Conservation (phyloP, 345 rosid genomes). For the Litchi chinensis region DNA sequence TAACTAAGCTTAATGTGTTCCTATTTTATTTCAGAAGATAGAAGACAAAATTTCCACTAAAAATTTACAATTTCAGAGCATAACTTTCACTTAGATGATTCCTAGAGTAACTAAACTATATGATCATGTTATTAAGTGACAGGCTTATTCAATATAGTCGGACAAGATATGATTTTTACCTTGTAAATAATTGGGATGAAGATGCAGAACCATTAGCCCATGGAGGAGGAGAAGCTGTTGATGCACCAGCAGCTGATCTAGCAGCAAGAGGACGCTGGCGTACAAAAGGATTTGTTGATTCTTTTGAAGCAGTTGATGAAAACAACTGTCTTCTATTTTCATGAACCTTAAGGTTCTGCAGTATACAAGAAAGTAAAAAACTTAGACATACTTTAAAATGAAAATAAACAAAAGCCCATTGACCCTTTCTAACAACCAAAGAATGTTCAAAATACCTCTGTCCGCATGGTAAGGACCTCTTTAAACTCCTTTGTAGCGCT, state of each 20-base stretch:
- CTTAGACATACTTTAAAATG: neutral
- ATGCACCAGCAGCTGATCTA: slow-evolving; percentile 47
- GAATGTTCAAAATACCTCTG: slow-evolving; percentile 54
- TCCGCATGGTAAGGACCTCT: slow-evolving; percentile 80
- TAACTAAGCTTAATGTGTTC: neutral
- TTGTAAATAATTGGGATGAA: slow-evolving; percentile 41
- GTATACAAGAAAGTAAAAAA: neutral
- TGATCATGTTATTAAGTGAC: neutral
- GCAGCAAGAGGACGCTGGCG: slow-evolving; percentile 81
- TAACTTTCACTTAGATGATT: neutral
- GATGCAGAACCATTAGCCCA: slow-evolving; percentile 68
- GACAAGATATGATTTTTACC: slow-evolving; percentile 25
- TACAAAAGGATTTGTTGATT: slow-evolving; percentile 68
- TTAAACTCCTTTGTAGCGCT: slow-evolving; percentile 82
- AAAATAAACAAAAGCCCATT: neutral
- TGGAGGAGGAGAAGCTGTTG: slow-evolving; percentile 60
- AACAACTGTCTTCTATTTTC: slow-evolving; percentile 79
- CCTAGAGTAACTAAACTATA: neutral
- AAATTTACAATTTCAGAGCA: neutral
- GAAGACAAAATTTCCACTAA: neutral
- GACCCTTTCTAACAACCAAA: slow-evolving; percentile 6
- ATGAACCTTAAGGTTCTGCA: slow-evolving; percentile 77
- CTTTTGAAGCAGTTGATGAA: slow-evolving; percentile 69
- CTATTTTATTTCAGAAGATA: neutral
- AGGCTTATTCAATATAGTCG: neutral